Percentiles rank a stretch among this genome's conserved stretches.
phyloP scores from a whole-genome alignment of 2,329 filamentous ascomycete genomes.

The Verticillium isaacii region DNA sequence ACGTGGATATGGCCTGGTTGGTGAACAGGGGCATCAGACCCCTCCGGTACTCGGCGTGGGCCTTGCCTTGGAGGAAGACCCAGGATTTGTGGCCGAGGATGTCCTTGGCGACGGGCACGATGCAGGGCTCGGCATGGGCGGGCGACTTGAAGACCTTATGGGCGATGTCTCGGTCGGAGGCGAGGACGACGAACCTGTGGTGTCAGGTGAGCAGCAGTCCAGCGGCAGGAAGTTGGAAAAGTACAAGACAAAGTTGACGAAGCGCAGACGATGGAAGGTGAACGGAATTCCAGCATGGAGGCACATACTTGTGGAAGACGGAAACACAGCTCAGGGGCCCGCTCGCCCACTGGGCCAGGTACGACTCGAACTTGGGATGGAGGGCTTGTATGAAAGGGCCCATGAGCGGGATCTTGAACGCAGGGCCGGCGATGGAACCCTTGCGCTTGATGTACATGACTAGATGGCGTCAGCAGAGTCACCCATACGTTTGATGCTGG shows the following conservation, averaged over 20 bases:
- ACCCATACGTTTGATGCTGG: no score
- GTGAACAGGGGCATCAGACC: constrained; percentile 73
- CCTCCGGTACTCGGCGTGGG: constrained; percentile 73
- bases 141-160: constrained; percentile 82
- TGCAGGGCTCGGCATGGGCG: constrained; percentile 67
- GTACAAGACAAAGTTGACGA: no score
- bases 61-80: constrained; percentile 75
- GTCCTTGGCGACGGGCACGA: constrained; percentile 72
- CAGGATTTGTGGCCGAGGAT: constrained; percentile 68
- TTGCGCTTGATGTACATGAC: constrained; percentile 58
- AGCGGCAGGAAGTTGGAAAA: neutral
- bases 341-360: constrained; percentile 73
- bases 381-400: constrained; percentile 74
- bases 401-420: constrained; percentile 63
- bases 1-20: constrained; percentile 63
- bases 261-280: no score
- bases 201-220: constrained; percentile 2
- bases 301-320: constrained; percentile 72
- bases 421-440: constrained; percentile 57
- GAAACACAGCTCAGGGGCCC: constrained; percentile 78
- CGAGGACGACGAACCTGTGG: constrained; percentile 70
- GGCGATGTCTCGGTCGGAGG: constrained; percentile 71
- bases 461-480: constrained; percentile 19
- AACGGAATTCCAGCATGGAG: neutral
- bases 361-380: constrained; percentile 67